Base-by-base conservation (phyloP, 331 rosid species). In the Rosa hybrid region DNA sequence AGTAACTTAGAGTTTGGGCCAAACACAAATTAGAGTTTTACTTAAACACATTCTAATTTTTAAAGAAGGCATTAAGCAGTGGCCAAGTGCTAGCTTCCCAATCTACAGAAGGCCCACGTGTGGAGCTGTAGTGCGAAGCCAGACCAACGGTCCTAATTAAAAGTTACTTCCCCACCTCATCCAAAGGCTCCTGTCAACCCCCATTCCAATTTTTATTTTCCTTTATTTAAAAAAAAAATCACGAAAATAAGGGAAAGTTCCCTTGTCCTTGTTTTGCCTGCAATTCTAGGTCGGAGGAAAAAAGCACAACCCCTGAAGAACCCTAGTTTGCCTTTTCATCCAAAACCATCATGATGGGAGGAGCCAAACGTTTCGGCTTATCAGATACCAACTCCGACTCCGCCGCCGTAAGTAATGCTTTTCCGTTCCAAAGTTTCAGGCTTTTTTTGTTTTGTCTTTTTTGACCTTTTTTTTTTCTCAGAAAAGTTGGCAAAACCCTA, bases 321-420 rank as follows among this genome's bases (percentile, higher is more conserved):
- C 82, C 82, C 80, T 77, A 78, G 27, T 76, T 54, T 8, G 46
- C 76, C 64, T 81, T 49, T 59, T 56, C 20, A 16, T 7, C 5
- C 17, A 16, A 20, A 49, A 75, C 34, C 34, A 30, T 76, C 78
- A 77, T 71, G 76, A 91, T 92, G 97, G 44, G 23, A 44, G 99
- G 97, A 60, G 78, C 94, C 44, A 96, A 96, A 77, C 99, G 92
- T 80, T 81, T 92, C 34, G 90, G 85, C 48, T 71, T 81, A 49
- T 84, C 97, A 51, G 94, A 96, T 74, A 85, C 91, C 23, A 87
- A 68, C 77, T 82, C 88, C 83, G 98, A 91, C 77, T 79, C 91
- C 23, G 64, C 83, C 39, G 98, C 83, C 46, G 98, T 96, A 82
- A 86, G 92, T 90, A 45, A 54, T 44, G 73, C 38, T 77, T 23